A percentile compares a stretch with the other conserved stretches of the same genome.
These are phyloP conservation scores for Ascochyta viciae-villosae DNA, from an alignment of 2,329 filamentous ascomycete genomes.

Conservation along the genomic window DNA sequence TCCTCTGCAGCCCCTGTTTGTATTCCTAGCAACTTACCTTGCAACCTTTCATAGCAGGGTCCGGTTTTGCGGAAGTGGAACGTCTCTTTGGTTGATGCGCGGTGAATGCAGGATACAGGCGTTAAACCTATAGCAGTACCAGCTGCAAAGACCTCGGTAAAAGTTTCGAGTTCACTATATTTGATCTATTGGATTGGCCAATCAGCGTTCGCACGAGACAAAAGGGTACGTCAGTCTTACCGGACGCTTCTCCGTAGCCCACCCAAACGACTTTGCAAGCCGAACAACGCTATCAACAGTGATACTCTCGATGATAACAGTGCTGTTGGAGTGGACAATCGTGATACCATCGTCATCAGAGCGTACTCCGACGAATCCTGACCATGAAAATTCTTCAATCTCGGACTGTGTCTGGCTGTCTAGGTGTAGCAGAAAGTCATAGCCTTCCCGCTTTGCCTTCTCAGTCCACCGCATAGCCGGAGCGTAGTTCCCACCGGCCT, in stretches of 20 bases:
- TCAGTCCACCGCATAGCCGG: conserved; percentile 44
- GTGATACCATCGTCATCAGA: conserved; percentile 4
- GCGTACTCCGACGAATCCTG: conserved; percentile 44
- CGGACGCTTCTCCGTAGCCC: conserved; percentile 41
- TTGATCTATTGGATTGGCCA: no score
- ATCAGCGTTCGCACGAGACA: no score
- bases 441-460: conserved; percentile 38
- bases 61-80: no score
- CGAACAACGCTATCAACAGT: conserved; percentile 35
- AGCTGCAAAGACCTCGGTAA: conserved; percentile 32
- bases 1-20: no score
- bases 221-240: conserved; percentile 3
- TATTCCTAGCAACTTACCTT: no score
- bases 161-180: conserved; percentile 17
- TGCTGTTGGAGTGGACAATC: conserved; percentile 41
- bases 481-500: conserved; percentile 50
- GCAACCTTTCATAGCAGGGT: no score
- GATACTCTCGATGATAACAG: conserved; percentile 39
- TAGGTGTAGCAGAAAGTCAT: conserved; percentile 44
- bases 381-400: conserved; percentile 49
- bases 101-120: no score
- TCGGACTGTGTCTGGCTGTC: conserved; percentile 40
- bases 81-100: no score
- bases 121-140: conserved; percentile 25
- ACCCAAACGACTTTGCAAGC: conserved; percentile 40